Percentiles rank a stretch among this genome's conserved stretches.
Conservation (phyloP, 179 eudicot species). For the Gypsophila paniculata region DNA sequence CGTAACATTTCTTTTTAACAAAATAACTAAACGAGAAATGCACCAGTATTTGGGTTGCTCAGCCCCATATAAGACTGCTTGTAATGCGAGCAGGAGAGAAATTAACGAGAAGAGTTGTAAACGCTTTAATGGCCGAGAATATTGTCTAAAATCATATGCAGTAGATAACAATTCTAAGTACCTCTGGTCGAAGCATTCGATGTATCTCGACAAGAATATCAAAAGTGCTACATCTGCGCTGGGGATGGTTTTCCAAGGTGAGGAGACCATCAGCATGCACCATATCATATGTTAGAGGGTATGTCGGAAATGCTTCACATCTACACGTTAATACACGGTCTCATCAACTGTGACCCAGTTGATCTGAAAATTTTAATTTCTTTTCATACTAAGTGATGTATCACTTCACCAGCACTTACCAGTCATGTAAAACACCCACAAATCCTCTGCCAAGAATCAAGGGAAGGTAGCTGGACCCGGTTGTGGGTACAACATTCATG, state of each 20-base stretch:
- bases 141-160: too few relatives aligned
- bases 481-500: constrained; percentile 93
- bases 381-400: background rate
- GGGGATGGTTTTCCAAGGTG: constrained; percentile 54
- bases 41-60: too few relatives aligned
- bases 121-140: too few relatives aligned
- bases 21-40: too few relatives aligned
- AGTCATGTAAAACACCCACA: constrained; percentile 87
- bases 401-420: constrained; percentile 42
- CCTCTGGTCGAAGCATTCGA: constrained; percentile 98
- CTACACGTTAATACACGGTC: too few relatives aligned
- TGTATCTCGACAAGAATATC: constrained; percentile 83
- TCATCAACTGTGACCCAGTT: background rate
- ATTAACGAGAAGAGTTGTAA: too few relatives aligned
- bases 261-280: constrained; percentile 90
- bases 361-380: constrained; percentile 2
- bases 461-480: constrained; percentile 73
- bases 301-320: constrained; percentile 97
- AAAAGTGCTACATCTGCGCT: constrained; percentile 52
- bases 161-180: constrained; percentile 22
- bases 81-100: too few relatives aligned
- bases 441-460: constrained; percentile 83
- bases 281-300: constrained; percentile 92
- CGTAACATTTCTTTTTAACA: too few relatives aligned
- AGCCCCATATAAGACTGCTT: too few relatives aligned